These are phyloP conservation scores for Aphanoascus verrucosus DNA, from an alignment of 2,329 filamentous ascomycete genomes.

Conservation along the genomic window DNA sequence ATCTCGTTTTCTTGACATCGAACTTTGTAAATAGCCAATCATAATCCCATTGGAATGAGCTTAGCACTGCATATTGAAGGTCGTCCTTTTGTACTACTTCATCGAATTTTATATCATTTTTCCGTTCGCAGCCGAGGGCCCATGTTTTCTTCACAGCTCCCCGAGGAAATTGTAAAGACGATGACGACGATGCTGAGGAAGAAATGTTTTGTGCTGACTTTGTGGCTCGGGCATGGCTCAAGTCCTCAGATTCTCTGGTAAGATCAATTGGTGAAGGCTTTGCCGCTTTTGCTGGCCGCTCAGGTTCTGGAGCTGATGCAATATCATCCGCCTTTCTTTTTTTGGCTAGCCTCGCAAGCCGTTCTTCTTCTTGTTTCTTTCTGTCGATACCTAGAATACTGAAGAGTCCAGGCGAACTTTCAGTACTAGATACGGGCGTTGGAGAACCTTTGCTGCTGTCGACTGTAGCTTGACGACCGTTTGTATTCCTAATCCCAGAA, in stretches of 20 bases:
- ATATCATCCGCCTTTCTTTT: constrained; percentile 47
- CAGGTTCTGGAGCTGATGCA: constrained; percentile 25
- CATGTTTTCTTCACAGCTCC: constrained; percentile 77
- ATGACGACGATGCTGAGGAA: constrained; percentile 15
- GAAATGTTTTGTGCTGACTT: not conserved
- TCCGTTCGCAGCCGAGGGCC: constrained; percentile 52
- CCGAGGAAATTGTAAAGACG: constrained; percentile 38
- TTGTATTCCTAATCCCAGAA: constrained; percentile 14
- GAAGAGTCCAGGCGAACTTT: not conserved
- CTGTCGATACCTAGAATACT: constrained; percentile 53
- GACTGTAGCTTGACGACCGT: not conserved
- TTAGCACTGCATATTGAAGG: constrained; percentile 67
- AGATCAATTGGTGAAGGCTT: constrained; percentile 12
- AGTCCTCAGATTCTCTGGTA: not conserved
- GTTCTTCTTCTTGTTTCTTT: constrained; percentile 74
- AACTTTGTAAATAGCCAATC: constrained; percentile 69
- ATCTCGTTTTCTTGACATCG: constrained; percentile 47
- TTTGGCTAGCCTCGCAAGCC: constrained; percentile 55
- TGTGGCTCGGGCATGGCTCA: constrained; percentile 1
- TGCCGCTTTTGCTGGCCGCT: constrained; percentile 21
- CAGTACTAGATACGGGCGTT: not conserved
- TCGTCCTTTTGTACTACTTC: constrained; percentile 67
- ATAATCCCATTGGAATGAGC: constrained; percentile 77
- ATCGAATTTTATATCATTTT: constrained; percentile 74
- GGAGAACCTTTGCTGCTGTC: constrained; percentile 2